Evolutionary conservation across 139 green algal genomes (phyloP), one percentile per base, ranked within the genome.

Genomic region (Mesostigma viride): DNA sequence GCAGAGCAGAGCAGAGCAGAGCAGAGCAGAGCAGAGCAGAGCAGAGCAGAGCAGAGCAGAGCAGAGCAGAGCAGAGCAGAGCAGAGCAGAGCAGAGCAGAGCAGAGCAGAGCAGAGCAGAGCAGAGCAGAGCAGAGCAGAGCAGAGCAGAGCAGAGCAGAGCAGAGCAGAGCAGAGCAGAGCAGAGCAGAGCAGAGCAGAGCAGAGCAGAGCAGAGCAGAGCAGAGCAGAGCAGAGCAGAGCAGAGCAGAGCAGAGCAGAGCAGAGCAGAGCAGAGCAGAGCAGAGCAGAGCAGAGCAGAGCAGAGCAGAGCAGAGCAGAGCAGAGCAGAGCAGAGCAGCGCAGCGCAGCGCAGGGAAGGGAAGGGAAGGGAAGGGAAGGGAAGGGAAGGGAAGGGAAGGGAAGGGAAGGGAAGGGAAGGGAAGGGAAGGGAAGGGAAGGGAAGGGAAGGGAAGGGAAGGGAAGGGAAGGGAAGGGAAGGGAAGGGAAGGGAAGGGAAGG

Each of bases 121-220:
- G n/a, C n/a, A n/a, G n/a, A n/a, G n/a, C n/a, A n/a, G n/a, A n/a
- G n/a, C n/a, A n/a, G n/a, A n/a, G n/a, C n/a, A n/a, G n/a, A n/a
- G n/a, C n/a, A n/a, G n/a, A n/a, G n/a, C n/a, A n/a, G n/a, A n/a
- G n/a, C n/a, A n/a, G n/a, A n/a, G n/a, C n/a, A n/a, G n/a, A n/a
- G n/a, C n/a, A n/a, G n/a, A n/a, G n/a, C n/a, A n/a, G n/a, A n/a
- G n/a, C n/a, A n/a, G n/a, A n/a, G n/a, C n/a, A n/a, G n/a, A n/a
- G n/a, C n/a, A n/a, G n/a, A n/a, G n/a, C n/a, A n/a, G n/a, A n/a
- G n/a, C n/a, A n/a, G n/a, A n/a, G n/a, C n/a, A n/a, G n/a, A n/a
- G n/a, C n/a, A n/a, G n/a, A n/a, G n/a, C 57, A 64, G 57, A 27
- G 28, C 57, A 64, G 28, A 27, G 28, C 57, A 64, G 57, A 27